phyloP scores from a whole-genome alignment of 352 stramenopile species.

The Phytophthora ohioensis region DNA sequence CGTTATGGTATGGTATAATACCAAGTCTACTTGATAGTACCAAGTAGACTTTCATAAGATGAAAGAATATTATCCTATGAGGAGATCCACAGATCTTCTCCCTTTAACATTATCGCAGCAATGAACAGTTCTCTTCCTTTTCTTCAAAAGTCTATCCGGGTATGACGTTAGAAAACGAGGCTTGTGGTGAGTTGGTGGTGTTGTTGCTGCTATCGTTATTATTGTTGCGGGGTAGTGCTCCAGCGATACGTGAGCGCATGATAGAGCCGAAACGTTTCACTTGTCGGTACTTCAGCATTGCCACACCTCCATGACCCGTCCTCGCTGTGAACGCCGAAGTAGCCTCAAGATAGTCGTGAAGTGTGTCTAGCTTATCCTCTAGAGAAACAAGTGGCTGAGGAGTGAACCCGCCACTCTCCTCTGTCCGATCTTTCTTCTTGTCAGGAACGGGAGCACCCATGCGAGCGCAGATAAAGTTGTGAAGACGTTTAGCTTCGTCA shows the following conservation, averaged over 20 bases:
- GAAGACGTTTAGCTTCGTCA: constrained; percentile 59
- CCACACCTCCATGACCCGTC: constrained; percentile 25
- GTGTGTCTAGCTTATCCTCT: constrained; percentile 69
- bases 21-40: too few relatives aligned
- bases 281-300: constrained; percentile 70
- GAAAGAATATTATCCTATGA: too few relatives aligned
- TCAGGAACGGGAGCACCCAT: constrained; percentile 44
- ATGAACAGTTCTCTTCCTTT: background rate
- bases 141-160: constrained; percentile 3
- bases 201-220: constrained; percentile 7
- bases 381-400: constrained; percentile 49
- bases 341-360: constrained; percentile 69
- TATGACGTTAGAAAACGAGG: constrained; percentile 30
- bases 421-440: constrained; percentile 38
- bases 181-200: constrained; percentile 8
- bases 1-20: too few relatives aligned
- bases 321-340: constrained; percentile 24
- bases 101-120: too few relatives aligned
- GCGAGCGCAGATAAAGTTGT: constrained; percentile 74
- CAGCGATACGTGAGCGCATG: constrained; percentile 55
- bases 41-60: too few relatives aligned
- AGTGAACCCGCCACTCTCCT: constrained; percentile 59
- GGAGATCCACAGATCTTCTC: too few relatives aligned
- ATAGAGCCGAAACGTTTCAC: constrained; percentile 76
- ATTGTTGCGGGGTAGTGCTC: constrained; percentile 6